Percentiles rank a stretch among this genome's conserved stretches.
phyloP scores from a whole-genome alignment of 1,284 basidiomycete species.

The Phylloboletellus chloephorus region DNA sequence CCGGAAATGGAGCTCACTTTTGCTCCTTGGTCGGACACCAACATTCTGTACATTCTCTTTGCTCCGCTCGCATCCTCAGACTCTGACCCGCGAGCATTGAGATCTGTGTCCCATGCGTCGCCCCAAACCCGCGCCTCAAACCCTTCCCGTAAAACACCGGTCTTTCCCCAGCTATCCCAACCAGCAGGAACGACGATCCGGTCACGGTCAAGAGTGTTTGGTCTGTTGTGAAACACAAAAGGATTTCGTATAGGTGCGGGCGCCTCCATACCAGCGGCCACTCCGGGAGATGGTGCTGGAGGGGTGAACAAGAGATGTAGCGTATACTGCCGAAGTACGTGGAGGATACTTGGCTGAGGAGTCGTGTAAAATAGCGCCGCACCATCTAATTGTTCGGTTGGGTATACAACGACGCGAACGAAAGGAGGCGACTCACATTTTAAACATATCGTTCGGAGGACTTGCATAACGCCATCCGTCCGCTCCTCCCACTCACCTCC shows the following conservation, averaged over 20 bases:
- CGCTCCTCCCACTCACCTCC: slow-evolving; percentile 91
- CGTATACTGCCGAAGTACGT: slow-evolving; percentile 79
- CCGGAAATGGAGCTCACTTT: slow-evolving; percentile 44
- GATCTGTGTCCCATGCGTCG: slow-evolving; percentile 76
- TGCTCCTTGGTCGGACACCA: slow-evolving; percentile 68
- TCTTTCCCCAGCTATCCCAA: slow-evolving; percentile 99
- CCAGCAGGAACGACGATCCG: slow-evolving; percentile 89
- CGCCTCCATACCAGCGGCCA: slow-evolving; percentile 41
- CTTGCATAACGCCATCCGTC: slow-evolving; percentile 94
- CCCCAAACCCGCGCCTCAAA: slow-evolving; percentile 83
- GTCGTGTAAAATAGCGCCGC: slow-evolving; percentile 92
- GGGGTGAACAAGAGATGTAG: slow-evolving; percentile 83
- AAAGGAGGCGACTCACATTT: slow-evolving; percentile 65
- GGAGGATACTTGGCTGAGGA: slow-evolving; percentile 72
- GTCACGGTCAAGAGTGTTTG: slow-evolving; percentile 91
- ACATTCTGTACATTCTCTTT: slow-evolving; percentile 49
- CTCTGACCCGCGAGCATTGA: slow-evolving; percentile 42
- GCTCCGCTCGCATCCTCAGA: slow-evolving; percentile 45
- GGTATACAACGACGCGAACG: neutral
- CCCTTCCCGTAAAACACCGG: slow-evolving; percentile 82
- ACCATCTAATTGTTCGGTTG: slow-evolving; percentile 57
- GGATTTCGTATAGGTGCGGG: slow-evolving; percentile 61
- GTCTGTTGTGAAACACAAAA: slow-evolving; percentile 82
- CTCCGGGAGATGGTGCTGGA: slow-evolving; percentile 55
- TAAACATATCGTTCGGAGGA: slow-evolving; percentile 85